Evolutionary conservation across 768 basidiomycete genomes (phyloP).

Genomic region (Cyclocybe cylindracea): DNA sequence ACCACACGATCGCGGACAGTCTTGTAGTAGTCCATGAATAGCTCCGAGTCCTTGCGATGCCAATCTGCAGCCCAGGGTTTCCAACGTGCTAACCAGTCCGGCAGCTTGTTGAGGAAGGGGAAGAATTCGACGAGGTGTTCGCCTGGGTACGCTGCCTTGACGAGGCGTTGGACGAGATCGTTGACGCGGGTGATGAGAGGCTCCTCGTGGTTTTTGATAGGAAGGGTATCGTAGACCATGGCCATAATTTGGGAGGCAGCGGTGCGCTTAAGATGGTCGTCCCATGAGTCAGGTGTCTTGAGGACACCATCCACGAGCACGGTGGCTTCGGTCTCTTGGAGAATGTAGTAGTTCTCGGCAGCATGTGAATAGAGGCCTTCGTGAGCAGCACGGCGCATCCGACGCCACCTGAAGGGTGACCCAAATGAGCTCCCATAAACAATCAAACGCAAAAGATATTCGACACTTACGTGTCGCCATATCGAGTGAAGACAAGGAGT

Average conservation of each 20-base stretch:
- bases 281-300: neutral
- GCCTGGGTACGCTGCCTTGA: neutral
- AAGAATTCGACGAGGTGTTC: slow-evolving; percentile 5
- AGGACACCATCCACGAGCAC: neutral
- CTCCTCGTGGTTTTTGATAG: slow-evolving; percentile 2
- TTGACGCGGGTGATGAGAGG: slow-evolving; percentile 1
- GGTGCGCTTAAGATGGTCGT: slow-evolving; percentile 2
- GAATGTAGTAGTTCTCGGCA: neutral
- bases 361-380: neutral
- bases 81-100: neutral
- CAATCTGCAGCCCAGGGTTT: neutral
- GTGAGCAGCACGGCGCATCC: neutral
- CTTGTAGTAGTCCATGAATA: slow-evolving; percentile 3
- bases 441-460: too few species aligned
- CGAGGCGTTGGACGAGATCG: neutral
- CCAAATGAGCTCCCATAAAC: too few species aligned
- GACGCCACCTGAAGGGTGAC: neutral
- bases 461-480: neutral
- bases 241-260: neutral
- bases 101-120: slow-evolving; percentile 1
- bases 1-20: neutral
- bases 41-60: neutral
- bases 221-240: neutral
- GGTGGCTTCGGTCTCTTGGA: neutral
- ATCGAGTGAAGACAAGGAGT: neutral